phyloP scores from a whole-genome alignment of 2,329 filamentous ascomycete genomes.

The Pseudocercospora macadamiae region DNA sequence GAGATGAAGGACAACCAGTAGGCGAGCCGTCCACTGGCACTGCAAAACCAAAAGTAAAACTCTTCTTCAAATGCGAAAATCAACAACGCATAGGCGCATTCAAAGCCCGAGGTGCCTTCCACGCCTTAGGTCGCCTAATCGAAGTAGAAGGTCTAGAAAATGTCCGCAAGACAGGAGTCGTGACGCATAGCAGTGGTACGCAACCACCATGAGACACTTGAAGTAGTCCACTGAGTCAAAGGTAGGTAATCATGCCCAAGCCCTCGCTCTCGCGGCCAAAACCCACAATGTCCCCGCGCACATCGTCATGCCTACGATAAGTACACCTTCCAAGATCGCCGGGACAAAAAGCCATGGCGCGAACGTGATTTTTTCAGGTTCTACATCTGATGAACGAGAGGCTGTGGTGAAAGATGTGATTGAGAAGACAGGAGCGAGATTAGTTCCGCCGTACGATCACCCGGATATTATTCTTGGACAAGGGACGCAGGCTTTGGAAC shows the following conservation, averaged over 20 bases:
- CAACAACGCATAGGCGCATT: conserved; percentile 88
- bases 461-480: conserved; percentile 89
- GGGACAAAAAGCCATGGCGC: conserved; percentile 80
- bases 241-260: conserved; percentile 90
- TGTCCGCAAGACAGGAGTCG: conserved; percentile 67
- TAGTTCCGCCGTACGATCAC: conserved; percentile 92
- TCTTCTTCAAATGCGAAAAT: conserved; percentile 98
- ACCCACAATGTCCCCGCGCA: conserved; percentile 75
- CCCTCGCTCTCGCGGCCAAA: conserved; percentile 80
- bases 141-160: conserved; percentile 63
- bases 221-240: neutral
- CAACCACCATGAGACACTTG: neutral
- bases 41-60: conserved; percentile 66
- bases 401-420: conserved; percentile 72
- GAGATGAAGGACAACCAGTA: conserved; percentile 22
- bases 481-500: conserved; percentile 83
- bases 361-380: conserved; percentile 77
- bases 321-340: conserved; percentile 81
- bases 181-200: conserved; percentile 85
- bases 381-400: conserved; percentile 79
- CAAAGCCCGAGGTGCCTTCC: conserved; percentile 88
- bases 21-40: conserved; percentile 36
- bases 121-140: conserved; percentile 74
- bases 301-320: conserved; percentile 91
- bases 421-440: conserved; percentile 69